Conservation (phyloP, 1,139 yeast genomes). For the Suhomyces wounanorum region DNA sequence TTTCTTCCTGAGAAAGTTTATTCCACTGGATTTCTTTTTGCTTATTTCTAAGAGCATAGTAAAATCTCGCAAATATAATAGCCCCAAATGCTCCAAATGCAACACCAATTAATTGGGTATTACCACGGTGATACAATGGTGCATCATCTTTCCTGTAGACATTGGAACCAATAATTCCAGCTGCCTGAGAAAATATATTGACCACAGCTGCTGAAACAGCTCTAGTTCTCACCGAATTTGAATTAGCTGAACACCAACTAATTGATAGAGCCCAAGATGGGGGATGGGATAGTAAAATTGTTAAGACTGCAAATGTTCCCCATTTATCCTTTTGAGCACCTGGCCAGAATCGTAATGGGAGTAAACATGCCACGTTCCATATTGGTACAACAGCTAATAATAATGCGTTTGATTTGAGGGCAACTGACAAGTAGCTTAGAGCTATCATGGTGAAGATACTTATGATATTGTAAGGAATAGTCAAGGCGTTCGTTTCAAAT, state of each 20-base stretch:
- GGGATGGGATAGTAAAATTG: constrained; percentile 19
- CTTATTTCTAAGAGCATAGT: constrained; percentile 51
- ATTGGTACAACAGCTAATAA: constrained; percentile 15
- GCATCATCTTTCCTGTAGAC: constrained; percentile 20
- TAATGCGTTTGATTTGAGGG: constrained; percentile 16
- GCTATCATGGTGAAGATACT: constrained; percentile 19
- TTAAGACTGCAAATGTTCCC: constrained; percentile 23
- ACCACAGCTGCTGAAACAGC: constrained; percentile 23
- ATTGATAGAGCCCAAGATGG: constrained; percentile 18
- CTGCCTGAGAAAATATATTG: constrained; percentile 20
- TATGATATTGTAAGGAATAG: constrained; percentile 22
- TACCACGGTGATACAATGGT: constrained; percentile 20
- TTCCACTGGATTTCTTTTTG: constrained; percentile 49
- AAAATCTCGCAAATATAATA: constrained; percentile 22
- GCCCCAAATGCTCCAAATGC: constrained; percentile 16
- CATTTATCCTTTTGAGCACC: constrained; percentile 20
- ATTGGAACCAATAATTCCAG: constrained; percentile 18
- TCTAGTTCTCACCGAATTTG: constrained; percentile 20
- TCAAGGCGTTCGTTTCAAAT: constrained; percentile 22
- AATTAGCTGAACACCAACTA: constrained; percentile 22
- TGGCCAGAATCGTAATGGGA: constrained; percentile 23
- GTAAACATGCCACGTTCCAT: constrained; percentile 16
- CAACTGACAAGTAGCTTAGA: constrained; percentile 16
- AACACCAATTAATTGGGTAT: constrained; percentile 16
- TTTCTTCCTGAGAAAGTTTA: constrained; percentile 48